phyloP scores from a whole-genome alignment of 306 rosid genomes.

The peach (Prunus persica) region Prunus_persica_NCBIv2 NC_034014.1:29005501-29006000 shows the following conservation, averaged over 20 bases:
- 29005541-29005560: neutral
- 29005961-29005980: slow-evolving; percentile 26
- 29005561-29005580: neutral
- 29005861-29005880: neutral
- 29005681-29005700: neutral
- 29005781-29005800: neutral
- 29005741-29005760: neutral
- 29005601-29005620: neutral
- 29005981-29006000: slow-evolving; percentile 22
- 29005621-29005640: neutral
- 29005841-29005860: neutral
- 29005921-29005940: accelerated
- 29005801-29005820: neutral
- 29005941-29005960: neutral
- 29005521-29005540: neutral
- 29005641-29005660: no score
- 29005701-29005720: neutral
- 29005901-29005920: no score
- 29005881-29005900: no score
- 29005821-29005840: neutral
- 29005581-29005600: neutral
- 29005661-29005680: neutral
- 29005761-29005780: neutral
- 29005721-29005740: neutral
- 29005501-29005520: neutral